Percentiles rank a stretch among this genome's conserved stretches.
These are phyloP conservation scores for Edaphochlamys debaryana DNA, from an alignment of 139 green algal species.

Conservation along the genomic window DNA sequence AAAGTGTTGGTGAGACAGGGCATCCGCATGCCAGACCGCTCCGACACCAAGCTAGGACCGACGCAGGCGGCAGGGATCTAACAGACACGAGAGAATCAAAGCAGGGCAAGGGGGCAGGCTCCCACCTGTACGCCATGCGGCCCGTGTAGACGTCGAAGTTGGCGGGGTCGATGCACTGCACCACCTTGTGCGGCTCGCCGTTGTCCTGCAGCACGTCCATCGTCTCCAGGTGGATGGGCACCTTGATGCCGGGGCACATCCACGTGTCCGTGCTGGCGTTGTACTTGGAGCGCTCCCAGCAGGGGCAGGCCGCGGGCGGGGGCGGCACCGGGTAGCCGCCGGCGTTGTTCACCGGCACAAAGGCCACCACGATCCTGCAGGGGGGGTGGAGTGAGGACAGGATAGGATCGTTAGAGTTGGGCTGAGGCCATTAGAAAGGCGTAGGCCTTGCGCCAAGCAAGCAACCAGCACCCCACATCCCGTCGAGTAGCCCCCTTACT, in stretches of 20 bases:
- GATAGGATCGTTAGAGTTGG: neutral
- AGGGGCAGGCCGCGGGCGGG: slow-evolving; percentile 32
- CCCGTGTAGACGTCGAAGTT: slow-evolving; percentile 56
- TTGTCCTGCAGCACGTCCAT: neutral
- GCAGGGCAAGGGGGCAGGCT: no score
- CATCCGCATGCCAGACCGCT: no score
- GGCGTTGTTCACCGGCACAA: slow-evolving; percentile 1
- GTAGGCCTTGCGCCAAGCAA: no score
- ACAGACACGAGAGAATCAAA: no score
- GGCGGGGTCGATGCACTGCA: slow-evolving; percentile 53
- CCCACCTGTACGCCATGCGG: slow-evolving; percentile 45
- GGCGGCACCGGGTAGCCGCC: neutral
- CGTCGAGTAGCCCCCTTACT: neutral
- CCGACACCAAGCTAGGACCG: no score
- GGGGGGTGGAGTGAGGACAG: no score
- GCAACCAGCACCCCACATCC: neutral
- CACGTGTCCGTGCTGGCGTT: neutral
- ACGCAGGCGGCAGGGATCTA: no score
- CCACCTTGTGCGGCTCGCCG: neutral
- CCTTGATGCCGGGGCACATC: slow-evolving; percentile 37
- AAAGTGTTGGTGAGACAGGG: no score
- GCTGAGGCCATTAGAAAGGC: no score
- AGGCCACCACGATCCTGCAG: neutral
- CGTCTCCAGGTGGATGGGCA: slow-evolving; percentile 46
- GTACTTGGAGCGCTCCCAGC: slow-evolving; percentile 32